phyloP scores from a whole-genome alignment of 2,329 filamentous ascomycete species.

The Dothiorella sarmentorum region DNA sequence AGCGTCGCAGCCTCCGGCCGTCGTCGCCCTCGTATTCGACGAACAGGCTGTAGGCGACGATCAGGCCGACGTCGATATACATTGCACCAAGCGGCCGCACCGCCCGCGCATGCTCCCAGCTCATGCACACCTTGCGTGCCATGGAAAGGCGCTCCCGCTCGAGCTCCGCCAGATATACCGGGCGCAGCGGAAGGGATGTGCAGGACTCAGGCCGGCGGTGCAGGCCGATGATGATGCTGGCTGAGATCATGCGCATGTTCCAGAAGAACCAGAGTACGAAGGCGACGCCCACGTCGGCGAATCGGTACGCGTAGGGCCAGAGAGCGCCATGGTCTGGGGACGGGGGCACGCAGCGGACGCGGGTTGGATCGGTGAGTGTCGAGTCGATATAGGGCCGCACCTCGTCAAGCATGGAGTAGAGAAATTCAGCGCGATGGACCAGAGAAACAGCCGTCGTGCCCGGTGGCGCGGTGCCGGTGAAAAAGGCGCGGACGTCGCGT shows the following conservation, averaged over 20 bases:
- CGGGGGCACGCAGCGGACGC: background rate
- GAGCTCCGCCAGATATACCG: background rate
- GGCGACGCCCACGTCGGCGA: conserved; percentile 6
- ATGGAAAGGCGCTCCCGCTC: background rate
- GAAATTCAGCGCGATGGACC: background rate
- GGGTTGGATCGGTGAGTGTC: background rate
- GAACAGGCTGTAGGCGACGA: conserved; percentile 5
- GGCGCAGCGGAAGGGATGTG: background rate
- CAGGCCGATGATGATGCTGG: conserved; percentile 4
- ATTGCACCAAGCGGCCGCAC: conserved; percentile 11
- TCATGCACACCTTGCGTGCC: background rate
- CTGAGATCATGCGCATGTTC: conserved; percentile 10
- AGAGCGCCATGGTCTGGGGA: background rate
- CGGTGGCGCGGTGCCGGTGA: background rate
- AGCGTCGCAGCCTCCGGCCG: background rate
- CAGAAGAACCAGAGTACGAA: conserved; percentile 17
- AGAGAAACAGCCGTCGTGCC: background rate
- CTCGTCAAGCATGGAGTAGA: background rate
- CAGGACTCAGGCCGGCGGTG: background rate
- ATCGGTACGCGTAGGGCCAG: background rate
- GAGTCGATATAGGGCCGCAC: conserved; percentile 1
- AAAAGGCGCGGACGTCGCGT: conserved; percentile 2
- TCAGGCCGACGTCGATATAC: conserved; percentile 16
- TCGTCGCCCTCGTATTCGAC: background rate
- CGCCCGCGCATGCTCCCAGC: conserved; percentile 3